Conservation (phyloP, 2,329 filamentous ascomycete species). For the Paracoccidioides lutzii region DNA sequence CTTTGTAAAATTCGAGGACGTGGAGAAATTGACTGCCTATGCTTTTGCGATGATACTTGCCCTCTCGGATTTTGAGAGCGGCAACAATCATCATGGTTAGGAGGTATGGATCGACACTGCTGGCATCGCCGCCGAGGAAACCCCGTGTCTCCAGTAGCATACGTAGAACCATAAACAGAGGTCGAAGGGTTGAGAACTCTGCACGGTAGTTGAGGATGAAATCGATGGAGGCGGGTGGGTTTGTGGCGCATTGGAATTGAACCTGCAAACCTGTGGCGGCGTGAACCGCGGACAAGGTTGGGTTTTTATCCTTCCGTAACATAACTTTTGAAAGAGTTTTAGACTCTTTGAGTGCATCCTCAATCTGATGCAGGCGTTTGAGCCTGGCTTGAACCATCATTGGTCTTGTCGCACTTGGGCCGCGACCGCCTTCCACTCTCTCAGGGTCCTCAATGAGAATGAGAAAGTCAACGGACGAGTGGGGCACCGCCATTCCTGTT, state of each 20-base stretch:
- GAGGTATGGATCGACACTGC: slow-evolving; percentile 43
- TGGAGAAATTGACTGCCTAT: slow-evolving; percentile 34
- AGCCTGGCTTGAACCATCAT: slow-evolving; percentile 17
- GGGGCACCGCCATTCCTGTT: slow-evolving; percentile 39
- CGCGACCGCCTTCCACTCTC: slow-evolving; percentile 12
- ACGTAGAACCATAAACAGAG: slow-evolving; percentile 40
- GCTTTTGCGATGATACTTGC: slow-evolving; percentile 17
- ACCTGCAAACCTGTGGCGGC: slow-evolving; percentile 36
- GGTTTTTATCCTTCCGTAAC: slow-evolving; percentile 11
- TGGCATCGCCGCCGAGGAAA: slow-evolving; percentile 35
- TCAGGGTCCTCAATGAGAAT: slow-evolving; percentile 20
- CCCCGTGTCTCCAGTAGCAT: slow-evolving; percentile 38
- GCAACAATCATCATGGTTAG: slow-evolving; percentile 46
- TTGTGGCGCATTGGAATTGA: slow-evolving; percentile 38
- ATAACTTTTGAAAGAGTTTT: neutral
- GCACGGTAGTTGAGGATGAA: slow-evolving; percentile 36
- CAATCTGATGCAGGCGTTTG: slow-evolving; percentile 12
- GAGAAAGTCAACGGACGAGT: slow-evolving; percentile 44
- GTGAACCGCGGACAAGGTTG: slow-evolving; percentile 31
- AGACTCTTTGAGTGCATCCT: neutral
- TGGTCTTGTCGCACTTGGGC: slow-evolving; percentile 24
- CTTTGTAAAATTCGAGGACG: slow-evolving; percentile 38
- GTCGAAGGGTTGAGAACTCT: slow-evolving; percentile 37
- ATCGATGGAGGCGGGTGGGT: slow-evolving; percentile 27
- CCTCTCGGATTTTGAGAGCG: slow-evolving; percentile 35